Base-by-base conservation (phyloP, 768 basidiomycete species). In the Russula foetens region DNA sequence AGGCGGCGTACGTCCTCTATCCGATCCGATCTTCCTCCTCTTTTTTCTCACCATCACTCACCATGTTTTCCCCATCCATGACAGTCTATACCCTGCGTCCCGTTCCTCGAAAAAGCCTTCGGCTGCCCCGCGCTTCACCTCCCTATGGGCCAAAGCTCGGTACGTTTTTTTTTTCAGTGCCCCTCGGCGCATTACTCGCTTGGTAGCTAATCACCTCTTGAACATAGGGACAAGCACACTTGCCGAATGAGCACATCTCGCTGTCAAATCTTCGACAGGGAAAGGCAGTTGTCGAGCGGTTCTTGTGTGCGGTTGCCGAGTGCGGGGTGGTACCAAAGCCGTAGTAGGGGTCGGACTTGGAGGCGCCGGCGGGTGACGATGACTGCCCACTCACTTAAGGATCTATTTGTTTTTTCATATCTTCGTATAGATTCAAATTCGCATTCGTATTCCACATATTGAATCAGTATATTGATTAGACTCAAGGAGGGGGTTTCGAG, bases 51-150 rank as follows among this genome's bases (percentile, higher is more conserved):
- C 17, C 21, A 15, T 57, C 31, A 57, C 17, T 23, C 12, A 19
- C 11, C 9, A 33, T 33, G 9, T 6, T 12, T 26, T 12, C 33
- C 8, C 8, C 17, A 17, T 61, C 14, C 26, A 8, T 26, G 14
- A 45, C 66, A 95, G 92, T 92, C 92, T 7, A 93, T 98, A 54
- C 97, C 97, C 4, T 92, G 92, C 2, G 83, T 98, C 0, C 96
- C 95, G 0, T 95, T 86, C 72, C 77, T 99, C 3, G 97, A 99
- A 73, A 92, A 93, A 66, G 85, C 87, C 69, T 96, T 99, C 65
- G 76, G 79, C 1, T 97, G 93, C 57, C 88, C 84, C 50, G 92
- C 92, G 21, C 78, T 98, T 12, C 97, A 99, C 73, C 79, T 99
- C 2, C 97, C 97, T 0, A 84, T 99, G 74, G 97, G 96, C 0